These are phyloP conservation scores for Pseudozyma sp. DNA, from an alignment of 1,284 basidiomycete species.

Conservation along the genomic window DNA sequence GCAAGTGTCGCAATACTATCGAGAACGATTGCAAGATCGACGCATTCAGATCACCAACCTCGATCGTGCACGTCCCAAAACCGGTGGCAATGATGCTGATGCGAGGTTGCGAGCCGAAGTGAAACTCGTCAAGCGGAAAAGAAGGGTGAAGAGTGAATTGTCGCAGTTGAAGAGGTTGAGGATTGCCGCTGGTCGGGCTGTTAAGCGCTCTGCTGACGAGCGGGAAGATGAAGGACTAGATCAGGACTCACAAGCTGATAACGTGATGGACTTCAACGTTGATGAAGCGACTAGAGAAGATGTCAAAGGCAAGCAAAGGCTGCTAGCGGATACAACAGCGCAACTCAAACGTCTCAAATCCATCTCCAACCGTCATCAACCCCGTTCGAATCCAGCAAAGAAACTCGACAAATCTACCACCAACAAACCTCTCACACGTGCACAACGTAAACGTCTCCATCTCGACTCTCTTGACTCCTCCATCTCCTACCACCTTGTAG, in stretches of 20 bases:
- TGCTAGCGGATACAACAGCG: conserved; percentile 22
- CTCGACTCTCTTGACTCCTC: conserved; percentile 35
- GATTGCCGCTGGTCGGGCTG: conserved; percentile 25
- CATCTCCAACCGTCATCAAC: conserved; percentile 6
- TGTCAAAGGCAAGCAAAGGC: conserved; percentile 32
- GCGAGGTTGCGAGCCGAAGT: conserved; percentile 26
- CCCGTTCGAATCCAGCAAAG: conserved; percentile 27
- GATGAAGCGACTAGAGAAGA: conserved; percentile 6
- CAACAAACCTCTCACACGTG: conserved; percentile 29
- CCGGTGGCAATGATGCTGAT: conserved; percentile 31
- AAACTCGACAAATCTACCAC: conserved; percentile 23
- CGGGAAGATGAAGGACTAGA: background rate
- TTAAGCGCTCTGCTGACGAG: conserved; percentile 5
- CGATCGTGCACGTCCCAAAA: conserved; percentile 42
- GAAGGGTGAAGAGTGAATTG: conserved; percentile 44
- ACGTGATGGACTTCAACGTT: background rate
- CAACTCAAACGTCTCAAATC: conserved; percentile 32
- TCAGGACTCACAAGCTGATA: background rate
- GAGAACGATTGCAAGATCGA: conserved; percentile 44
- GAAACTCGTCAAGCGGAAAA: conserved; percentile 36
- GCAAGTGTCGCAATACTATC: conserved; percentile 39
- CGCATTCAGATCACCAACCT: conserved; percentile 52
- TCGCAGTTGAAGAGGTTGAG: conserved; percentile 43
- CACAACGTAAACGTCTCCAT: conserved; percentile 41
- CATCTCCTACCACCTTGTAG: conserved; percentile 39